Percentiles rank a stretch among this genome's conserved stretches.
Conservation (phyloP, 2,329 filamentous ascomycete genomes). For the Lachnellula subtilissima region DNA sequence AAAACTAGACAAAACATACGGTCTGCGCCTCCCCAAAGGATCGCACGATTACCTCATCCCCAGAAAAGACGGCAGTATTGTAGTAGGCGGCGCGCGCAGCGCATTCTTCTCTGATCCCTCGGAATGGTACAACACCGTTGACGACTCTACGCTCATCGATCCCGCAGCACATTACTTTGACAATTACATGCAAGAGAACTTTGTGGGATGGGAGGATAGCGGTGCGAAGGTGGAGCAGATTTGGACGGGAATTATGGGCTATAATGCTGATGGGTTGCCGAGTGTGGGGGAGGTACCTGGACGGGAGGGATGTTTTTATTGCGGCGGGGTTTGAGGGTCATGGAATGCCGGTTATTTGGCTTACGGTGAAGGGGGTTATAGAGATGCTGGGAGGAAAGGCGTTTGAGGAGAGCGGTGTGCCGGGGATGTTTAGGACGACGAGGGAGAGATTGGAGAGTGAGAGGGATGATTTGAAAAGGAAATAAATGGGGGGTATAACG, state of each 20-base stretch:
- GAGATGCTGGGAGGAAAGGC: slow-evolving; percentile 31
- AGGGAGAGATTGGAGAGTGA: slow-evolving; percentile 9
- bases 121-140: slow-evolving; percentile 41
- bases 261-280: slow-evolving; percentile 37
- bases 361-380: slow-evolving; percentile 36
- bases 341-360: slow-evolving; percentile 44
- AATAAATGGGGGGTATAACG: not conserved
- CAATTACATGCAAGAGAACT: slow-evolving; percentile 43
- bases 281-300: slow-evolving; percentile 40
- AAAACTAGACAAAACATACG: slow-evolving; percentile 5
- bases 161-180: slow-evolving; percentile 41
- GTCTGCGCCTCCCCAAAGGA: slow-evolving; percentile 49
- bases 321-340: slow-evolving; percentile 46
- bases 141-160: slow-evolving; percentile 42
- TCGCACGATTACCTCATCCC: slow-evolving; percentile 44
- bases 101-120: slow-evolving; percentile 20
- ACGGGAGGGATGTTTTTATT: slow-evolving; percentile 35
- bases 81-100: slow-evolving; percentile 36
- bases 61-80: slow-evolving; percentile 24
- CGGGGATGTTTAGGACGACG: slow-evolving; percentile 32
- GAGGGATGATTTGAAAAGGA: not conserved
- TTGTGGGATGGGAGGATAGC: slow-evolving; percentile 44
- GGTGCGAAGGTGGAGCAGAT: slow-evolving; percentile 31
- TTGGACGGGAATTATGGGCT: slow-evolving; percentile 34
- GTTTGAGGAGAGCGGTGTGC: slow-evolving; percentile 35